A percentile compares a stretch with the other conserved stretches of the same genome.
phyloP scores from a whole-genome alignment of 2,329 filamentous ascomycete genomes.

The Diaporthe destruens region DNA sequence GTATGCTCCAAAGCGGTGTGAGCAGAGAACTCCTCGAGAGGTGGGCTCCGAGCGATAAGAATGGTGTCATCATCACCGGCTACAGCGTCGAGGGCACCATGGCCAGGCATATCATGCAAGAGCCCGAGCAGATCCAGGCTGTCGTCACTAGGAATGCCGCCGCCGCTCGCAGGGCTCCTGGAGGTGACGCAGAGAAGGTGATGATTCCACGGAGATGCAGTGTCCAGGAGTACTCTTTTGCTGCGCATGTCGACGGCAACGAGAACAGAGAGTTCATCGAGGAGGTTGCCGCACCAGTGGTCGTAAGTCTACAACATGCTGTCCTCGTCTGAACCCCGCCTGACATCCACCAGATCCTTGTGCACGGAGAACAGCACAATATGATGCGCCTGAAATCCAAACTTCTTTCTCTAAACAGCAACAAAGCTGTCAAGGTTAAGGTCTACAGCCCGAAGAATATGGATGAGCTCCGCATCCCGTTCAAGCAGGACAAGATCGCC shows the following conservation, averaged over 20 bases:
- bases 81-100: slow-evolving; percentile 99
- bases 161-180: slow-evolving; percentile 72
- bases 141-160: slow-evolving; percentile 84
- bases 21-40: slow-evolving; percentile 92
- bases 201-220: slow-evolving; percentile 94
- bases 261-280: slow-evolving; percentile 98
- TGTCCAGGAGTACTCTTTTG: slow-evolving; percentile 94
- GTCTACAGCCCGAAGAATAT: slow-evolving; percentile 95
- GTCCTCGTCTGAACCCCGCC: neutral
- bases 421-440: slow-evolving; percentile 85
- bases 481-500: slow-evolving; percentile 93
- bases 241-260: slow-evolving; percentile 94
- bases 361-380: slow-evolving; percentile 96
- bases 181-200: slow-evolving; percentile 83
- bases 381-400: slow-evolving; percentile 98
- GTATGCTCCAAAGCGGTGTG: slow-evolving; percentile 98
- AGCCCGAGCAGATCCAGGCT: slow-evolving; percentile 93
- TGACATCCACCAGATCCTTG: slow-evolving; percentile 76
- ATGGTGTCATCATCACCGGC: slow-evolving; percentile 98
- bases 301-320: slow-evolving; percentile 69
- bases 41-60: slow-evolving; percentile 96
- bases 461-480: slow-evolving; percentile 93
- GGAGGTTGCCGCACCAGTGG: slow-evolving; percentile 89
- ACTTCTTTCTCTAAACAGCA: slow-evolving; percentile 89
- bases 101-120: slow-evolving; percentile 94